phyloP scores from a whole-genome alignment of 495 filamentous ascomycete species.

The Penicillium argentinense region DNA sequence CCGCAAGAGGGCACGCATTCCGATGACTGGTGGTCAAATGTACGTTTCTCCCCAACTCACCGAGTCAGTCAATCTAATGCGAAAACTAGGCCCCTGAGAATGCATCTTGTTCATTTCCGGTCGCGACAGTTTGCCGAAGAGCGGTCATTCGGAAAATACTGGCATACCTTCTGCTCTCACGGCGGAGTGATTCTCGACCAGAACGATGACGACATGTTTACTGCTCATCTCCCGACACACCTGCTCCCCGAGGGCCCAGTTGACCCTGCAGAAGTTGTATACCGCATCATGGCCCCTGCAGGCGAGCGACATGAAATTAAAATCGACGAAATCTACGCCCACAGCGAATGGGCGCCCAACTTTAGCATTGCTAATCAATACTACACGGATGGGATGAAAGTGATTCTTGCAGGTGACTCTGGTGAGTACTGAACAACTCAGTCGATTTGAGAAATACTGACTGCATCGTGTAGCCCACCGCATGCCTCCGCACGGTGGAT shows the following conservation, averaged over 20 bases:
- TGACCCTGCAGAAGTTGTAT: conserved; percentile 20
- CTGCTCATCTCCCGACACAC: conserved; percentile 1
- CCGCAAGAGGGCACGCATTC: conserved; percentile 17
- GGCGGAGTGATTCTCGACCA: conserved; percentile 27
- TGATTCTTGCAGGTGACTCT: conserved; percentile 56
- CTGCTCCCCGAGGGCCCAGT: not conserved
- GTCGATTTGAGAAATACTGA: not conserved
- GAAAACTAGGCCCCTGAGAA: conserved; percentile 13
- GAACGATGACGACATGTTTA: conserved; percentile 18
- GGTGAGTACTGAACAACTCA: not conserved
- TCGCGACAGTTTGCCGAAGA: conserved; percentile 23
- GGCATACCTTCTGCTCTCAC: conserved; percentile 27
- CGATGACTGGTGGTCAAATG: conserved; percentile 24
- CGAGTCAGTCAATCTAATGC: not conserved
- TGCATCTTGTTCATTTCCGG: conserved; percentile 33
- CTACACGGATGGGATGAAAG: not conserved
- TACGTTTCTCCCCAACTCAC: conserved; percentile 3
- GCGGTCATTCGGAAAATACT: conserved; percentile 22
- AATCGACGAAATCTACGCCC: conserved; percentile 34
- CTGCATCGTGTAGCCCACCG: conserved; percentile 40
- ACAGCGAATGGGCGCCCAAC: conserved; percentile 14
- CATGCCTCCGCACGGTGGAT: conserved; percentile 44
- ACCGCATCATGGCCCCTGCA: conserved; percentile 22
- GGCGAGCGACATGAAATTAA: conserved; percentile 13
- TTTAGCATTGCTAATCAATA: conserved; percentile 5